Evolutionary conservation across 164 flowering plant species (phyloP).

Genomic region (grape (Vitis vinifera)): ASM3070453v1 NC_081816.1:3298001-3298500

Average conservation of each 20-base stretch:
- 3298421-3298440: conserved; percentile 13
- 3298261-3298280: neutral
- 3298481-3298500: conserved; percentile 59
- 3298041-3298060: conserved; percentile 16
- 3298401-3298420: conserved; percentile 9
- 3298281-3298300: neutral
- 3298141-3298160: neutral
- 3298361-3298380: neutral
- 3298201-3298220: conserved; percentile 22
- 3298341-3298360: neutral
- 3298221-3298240: neutral
- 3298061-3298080: conserved; percentile 15
- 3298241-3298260: neutral
- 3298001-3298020: conserved; percentile 26
- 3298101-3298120: neutral
- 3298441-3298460: conserved; percentile 33
- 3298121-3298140: neutral
- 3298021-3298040: conserved; percentile 14
- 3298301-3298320: neutral
- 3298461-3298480: conserved; percentile 47
- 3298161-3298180: neutral
- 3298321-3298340: conserved; percentile 2
- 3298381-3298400: neutral
- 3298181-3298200: conserved; percentile 3
- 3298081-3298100: conserved; percentile 2